These are phyloP conservation scores for Sesbania bispinosa DNA, from an alignment of 306 rosid genomes.

Conservation along the genomic window DNA sequence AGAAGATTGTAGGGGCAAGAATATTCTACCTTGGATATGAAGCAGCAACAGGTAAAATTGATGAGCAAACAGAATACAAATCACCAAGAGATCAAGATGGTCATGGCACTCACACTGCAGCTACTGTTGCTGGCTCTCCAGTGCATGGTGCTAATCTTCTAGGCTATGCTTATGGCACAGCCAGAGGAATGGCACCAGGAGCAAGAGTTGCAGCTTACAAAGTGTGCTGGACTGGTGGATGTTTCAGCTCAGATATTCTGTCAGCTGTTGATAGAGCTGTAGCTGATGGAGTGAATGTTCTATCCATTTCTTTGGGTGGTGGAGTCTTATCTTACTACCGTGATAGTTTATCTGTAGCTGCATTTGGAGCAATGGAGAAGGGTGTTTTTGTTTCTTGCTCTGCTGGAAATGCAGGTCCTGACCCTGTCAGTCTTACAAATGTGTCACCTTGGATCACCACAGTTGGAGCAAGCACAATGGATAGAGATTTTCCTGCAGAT, in stretches of 20 bases:
- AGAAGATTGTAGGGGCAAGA: constrained; percentile 83
- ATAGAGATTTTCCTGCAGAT: constrained; percentile 81
- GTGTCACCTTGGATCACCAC: constrained; percentile 92
- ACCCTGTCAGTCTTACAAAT: constrained; percentile 68
- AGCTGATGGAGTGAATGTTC: constrained; percentile 70
- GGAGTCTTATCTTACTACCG: constrained; percentile 70
- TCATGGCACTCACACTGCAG: constrained; percentile 97
- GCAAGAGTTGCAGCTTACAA: constrained; percentile 88
- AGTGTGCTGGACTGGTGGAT: constrained; percentile 94
- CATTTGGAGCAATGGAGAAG: constrained; percentile 87
- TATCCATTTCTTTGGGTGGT: constrained; percentile 84
- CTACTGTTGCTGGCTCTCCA: constrained; percentile 81
- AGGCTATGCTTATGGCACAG: constrained; percentile 85
- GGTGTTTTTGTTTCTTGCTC: constrained; percentile 86
- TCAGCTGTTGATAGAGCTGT: constrained; percentile 75
- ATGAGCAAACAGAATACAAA: constrained; percentile 56
- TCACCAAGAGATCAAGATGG: constrained; percentile 96
- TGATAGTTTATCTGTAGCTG: constrained; percentile 74
- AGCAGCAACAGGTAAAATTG: constrained; percentile 72
- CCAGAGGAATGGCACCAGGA: constrained; percentile 92
- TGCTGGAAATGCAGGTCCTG: constrained; percentile 94
- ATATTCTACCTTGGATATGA: constrained; percentile 79
- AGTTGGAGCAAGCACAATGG: constrained; percentile 94
- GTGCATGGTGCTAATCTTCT: constrained; percentile 73
- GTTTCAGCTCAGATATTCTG: constrained; percentile 94